Base-by-base conservation (phyloP, 768 basidiomycete genomes). In the Tylopilus subfusipes region DNA sequence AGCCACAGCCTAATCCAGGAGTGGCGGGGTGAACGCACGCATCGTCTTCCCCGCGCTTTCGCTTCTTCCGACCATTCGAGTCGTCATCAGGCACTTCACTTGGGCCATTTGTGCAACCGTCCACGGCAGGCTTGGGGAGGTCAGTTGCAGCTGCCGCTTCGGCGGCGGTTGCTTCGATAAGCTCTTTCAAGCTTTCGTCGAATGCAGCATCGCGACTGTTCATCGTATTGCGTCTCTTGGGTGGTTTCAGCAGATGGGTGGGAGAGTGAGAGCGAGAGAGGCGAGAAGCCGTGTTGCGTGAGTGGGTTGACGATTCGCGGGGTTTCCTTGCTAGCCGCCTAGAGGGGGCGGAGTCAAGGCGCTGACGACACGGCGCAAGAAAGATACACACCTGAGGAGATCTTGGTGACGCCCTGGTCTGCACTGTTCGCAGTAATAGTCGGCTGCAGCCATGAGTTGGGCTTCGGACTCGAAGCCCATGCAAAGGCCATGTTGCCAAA, bases 401-500 rank as follows among this genome's bases (percentile, higher is more conserved):
- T 93, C 88, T 8, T 74, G 71, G 69, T 98, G 95, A 48, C 90
- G 74, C 51, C 92, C 90, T 11, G 97, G 95, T 61, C 83, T 82
- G 73, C 97, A 99, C 59, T 82, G 75, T 72, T 99, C 97, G 73
- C 97, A 99, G 63, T 86, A 94, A 71, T 98, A 98, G 70, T 93
- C 87, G 59, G 82, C 82, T 65, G 82, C 84, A n/a, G 81, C 82
- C 63, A 83, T 84, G 33, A 88, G 79, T 63, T 83, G 79, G 63
- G 84, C 84, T 65, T 88, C 85, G 31, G 82, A 82, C 60, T 90
- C 85, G 70, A 90, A 90, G 39, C 94, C 96, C 84, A 99, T 93
- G 75, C 97, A 99, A 11, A 86, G 79, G 4, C 94, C 94, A 69
- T 99, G 96, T 73, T 99, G 96, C 96, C 96, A 99, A 52, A 91